phyloP scores from a whole-genome alignment of 495 filamentous ascomycete species.

The Penicilliopsis zonata region DNA sequence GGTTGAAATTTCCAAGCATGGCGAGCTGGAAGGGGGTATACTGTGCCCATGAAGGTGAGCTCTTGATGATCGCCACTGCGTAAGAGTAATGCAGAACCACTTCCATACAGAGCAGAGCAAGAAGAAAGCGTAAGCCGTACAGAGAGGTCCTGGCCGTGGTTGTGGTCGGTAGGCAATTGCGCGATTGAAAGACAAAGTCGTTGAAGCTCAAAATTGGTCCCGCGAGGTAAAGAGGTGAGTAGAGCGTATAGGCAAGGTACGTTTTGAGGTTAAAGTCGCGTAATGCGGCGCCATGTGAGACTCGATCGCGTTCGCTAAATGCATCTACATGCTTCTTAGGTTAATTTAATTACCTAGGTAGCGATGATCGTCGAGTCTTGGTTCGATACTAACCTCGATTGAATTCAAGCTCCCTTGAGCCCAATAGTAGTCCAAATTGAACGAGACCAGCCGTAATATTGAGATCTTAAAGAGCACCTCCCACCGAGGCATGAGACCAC shows the following conservation, averaged over 20 bases:
- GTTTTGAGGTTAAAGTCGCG: constrained; percentile 66
- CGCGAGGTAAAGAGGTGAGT: constrained; percentile 84
- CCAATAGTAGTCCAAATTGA: constrained; percentile 97
- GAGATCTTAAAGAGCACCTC: constrained; percentile 96
- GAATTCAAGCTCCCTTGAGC: constrained; percentile 53
- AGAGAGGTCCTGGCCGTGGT: constrained; percentile 51
- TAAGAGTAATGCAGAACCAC: constrained; percentile 89
- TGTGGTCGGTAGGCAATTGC: constrained; percentile 59
- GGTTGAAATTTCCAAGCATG: constrained; percentile 91
- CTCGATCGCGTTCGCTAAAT: constrained; percentile 72
- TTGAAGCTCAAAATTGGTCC: constrained; percentile 97
- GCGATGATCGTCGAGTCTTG: no score
- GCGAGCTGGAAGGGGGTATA: constrained; percentile 84
- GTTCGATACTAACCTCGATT: constrained; percentile 60
- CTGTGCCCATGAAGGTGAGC: constrained; percentile 60
- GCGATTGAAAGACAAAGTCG: constrained; percentile 86
- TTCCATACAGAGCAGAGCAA: constrained; percentile 87
- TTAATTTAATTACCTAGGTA: constrained; percentile 38
- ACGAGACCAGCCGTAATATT: constrained; percentile 84
- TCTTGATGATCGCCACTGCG: constrained; percentile 82
- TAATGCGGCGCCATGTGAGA: constrained; percentile 56
- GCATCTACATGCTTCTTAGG: constrained; percentile 96
- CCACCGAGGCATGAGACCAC: constrained; percentile 80
- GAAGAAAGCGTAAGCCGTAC: constrained; percentile 72
- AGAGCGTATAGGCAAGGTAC: constrained; percentile 79